Conservation (phyloP, 1,284 basidiomycete species). For the Heliocybe sulcata region DNA sequence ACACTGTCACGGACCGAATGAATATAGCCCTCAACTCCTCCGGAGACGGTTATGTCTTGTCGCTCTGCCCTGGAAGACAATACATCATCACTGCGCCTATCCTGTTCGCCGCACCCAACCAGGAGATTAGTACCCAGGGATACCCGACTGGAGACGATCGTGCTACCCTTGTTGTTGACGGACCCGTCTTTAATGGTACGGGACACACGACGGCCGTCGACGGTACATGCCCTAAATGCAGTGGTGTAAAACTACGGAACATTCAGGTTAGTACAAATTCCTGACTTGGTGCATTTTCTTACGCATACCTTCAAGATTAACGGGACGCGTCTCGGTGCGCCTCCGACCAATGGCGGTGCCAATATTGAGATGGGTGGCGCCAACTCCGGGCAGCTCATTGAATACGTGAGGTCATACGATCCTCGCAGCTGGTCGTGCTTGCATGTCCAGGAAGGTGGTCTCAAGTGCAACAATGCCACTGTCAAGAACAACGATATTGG, state of each 20-base stretch:
- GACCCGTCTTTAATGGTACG: slow-evolving; percentile 41
- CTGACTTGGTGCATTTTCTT: not conserved
- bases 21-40: slow-evolving; percentile 60
- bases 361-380: slow-evolving; percentile 75
- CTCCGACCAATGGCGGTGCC: slow-evolving; percentile 51
- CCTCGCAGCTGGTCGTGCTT: slow-evolving; percentile 73
- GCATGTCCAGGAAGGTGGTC: slow-evolving; percentile 59
- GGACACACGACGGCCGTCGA: slow-evolving; percentile 69
- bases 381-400: slow-evolving; percentile 61
- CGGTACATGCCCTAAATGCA: slow-evolving; percentile 52
- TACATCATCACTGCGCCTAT: slow-evolving; percentile 63
- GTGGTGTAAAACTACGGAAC: slow-evolving; percentile 56
- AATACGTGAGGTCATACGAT: slow-evolving; percentile 64
- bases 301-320: slow-evolving; percentile 41
- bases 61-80: slow-evolving; percentile 53
- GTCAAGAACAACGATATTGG: slow-evolving; percentile 80
- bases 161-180: slow-evolving; percentile 50
- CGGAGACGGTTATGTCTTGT: slow-evolving; percentile 56
- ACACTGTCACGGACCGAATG: slow-evolving; percentile 62
- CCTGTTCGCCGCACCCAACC: slow-evolving; percentile 52
- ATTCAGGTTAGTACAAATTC: slow-evolving; percentile 46
- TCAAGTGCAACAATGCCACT: slow-evolving; percentile 56
- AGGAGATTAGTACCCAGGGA: slow-evolving; percentile 75
- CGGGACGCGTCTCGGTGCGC: slow-evolving; percentile 47
- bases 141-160: slow-evolving; percentile 56